Evolutionary conservation across 805 yeast genomes (phyloP), one percentile per base, ranked within the genome.

Genomic region (Wickerhamiella hasegawae): DNA sequence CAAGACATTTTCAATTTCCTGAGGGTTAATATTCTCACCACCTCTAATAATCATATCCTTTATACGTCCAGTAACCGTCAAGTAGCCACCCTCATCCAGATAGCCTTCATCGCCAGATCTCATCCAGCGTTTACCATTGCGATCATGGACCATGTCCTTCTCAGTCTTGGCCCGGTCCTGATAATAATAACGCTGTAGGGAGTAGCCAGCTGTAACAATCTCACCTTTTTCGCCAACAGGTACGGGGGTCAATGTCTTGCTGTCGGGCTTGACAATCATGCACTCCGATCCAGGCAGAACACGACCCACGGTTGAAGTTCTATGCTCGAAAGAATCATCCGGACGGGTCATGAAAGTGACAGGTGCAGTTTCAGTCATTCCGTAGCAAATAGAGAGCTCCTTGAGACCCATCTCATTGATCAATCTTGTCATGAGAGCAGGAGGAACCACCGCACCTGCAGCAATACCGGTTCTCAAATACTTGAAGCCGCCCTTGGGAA

Each of bases 311-410:
- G 53, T 47, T 2, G 43, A 35, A 9, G 40, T 37, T 8, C 54
- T 40, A 34, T 41, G 40, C n/a, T 46, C 46, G n/a, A 46, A 31
- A 8, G 50, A 37, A 27, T 49, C 53, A 21, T 43, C 38, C 10
- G 48, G 47, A 14, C 40, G 38, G 3, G 53, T 40, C 55, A 51
- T 51, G 44, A 50, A 49, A 18, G 46, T 41, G 18, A 51, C 53
- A 1, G 55, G 55, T 11, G 52, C 38, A 2, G 55, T 51, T 28
- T 51, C 55, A 8, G 55, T 51, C 55, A 51, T 51, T 4, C 55
- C 55, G 33, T 51, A 51, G 40, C 55, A 49, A 20, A 51, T 51
- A 4, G 49, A 45, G 18, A 51, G 42, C 22, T 45, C 49, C 16
- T 31, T 33, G 28, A 51, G 33, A 28, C 49, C 47, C 29, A 51